Evolutionary conservation across 2,329 filamentous ascomycete species (phyloP).

Genomic region (Penicillium hordei): DNA sequence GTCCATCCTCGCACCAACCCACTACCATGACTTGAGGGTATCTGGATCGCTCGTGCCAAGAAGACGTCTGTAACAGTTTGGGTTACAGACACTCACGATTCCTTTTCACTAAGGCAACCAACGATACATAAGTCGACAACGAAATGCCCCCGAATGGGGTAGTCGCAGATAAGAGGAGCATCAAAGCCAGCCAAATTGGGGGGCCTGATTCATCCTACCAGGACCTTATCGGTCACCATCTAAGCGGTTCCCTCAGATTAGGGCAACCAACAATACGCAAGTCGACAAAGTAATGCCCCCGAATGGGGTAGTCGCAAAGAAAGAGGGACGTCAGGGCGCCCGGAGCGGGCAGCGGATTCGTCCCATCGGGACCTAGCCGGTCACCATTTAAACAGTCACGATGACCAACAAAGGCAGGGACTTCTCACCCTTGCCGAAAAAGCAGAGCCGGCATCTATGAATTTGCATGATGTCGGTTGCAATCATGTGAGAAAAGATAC

Average conservation of each 20-base stretch:
- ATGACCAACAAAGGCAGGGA: neutral
- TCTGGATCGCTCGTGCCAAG: neutral
- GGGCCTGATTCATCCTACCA: neutral
- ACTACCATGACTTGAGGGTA: neutral
- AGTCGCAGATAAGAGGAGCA: neutral
- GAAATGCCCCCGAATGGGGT: neutral
- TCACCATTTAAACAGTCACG: neutral
- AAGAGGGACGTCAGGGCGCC: neutral
- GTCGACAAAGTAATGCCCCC: neutral
- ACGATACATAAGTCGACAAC: neutral
- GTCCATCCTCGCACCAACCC: neutral
- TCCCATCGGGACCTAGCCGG: neutral
- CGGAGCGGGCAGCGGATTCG: neutral
- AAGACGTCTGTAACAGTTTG: neutral
- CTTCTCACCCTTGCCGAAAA: neutral
- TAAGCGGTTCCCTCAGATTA: neutral
- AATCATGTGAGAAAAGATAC: neutral
- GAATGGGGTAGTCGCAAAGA: neutral
- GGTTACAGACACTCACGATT: neutral
- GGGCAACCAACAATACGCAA: neutral
- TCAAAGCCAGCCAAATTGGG: neutral
- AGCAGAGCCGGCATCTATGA: neutral
- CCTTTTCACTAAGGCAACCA: neutral
- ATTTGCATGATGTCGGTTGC: neutral
- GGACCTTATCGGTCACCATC: neutral